Evolutionary conservation across 2,329 filamentous ascomycete genomes (phyloP), one percentile per base, ranked within the genome.

Genomic region (Cercospora citrullina): DNA sequence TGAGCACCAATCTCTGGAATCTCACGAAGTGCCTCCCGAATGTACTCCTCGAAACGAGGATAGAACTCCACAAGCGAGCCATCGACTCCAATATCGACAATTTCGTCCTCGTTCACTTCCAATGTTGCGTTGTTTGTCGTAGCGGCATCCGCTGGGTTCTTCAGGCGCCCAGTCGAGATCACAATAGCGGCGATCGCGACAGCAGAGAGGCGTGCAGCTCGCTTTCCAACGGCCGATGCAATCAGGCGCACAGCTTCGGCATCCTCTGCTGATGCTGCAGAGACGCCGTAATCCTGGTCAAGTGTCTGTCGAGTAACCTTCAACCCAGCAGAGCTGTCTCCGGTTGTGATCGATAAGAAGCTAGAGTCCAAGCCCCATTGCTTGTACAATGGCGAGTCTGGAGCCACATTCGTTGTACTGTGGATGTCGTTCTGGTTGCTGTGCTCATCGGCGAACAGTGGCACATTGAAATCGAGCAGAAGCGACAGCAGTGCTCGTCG

Each of bases 31-130:
- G 92, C 92, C 77, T 96, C 91, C 70, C 94, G 87, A 70, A 98
- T 91, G 83, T 95, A 91, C 66, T 91, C 90, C 72, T 95, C 89
- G 81, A 97, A 99, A 76, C 89, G 90, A 8, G 95, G 95, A 80
- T 98, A 98, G 82, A 96, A 95, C 80, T 98, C 95, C 2, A 98
- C 93, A 63, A 99, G 84, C 77, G 90, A 94, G 72, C 95, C 95
- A 77, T 99, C 95, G 1, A 98, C 94, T 75, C 95, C 95, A 74
- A 99, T 88, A 77, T 99, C 95, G 65, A 95, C 86, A 63, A 94
- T 87, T 57, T 92, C 89, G 8, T 87, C 84, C 12, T 87, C 85
- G n/a, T 77, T 77, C 64, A 80, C 77, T 26, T 80, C 76, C 71
- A 69, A 66, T 30, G 64, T 67, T 33, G 68, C 72, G 57, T 75